These are phyloP conservation scores for Gaertneriomyces sp. DNA, from an alignment of 192 early-diverging fungal genomes.

Conservation along the genomic window DNA sequence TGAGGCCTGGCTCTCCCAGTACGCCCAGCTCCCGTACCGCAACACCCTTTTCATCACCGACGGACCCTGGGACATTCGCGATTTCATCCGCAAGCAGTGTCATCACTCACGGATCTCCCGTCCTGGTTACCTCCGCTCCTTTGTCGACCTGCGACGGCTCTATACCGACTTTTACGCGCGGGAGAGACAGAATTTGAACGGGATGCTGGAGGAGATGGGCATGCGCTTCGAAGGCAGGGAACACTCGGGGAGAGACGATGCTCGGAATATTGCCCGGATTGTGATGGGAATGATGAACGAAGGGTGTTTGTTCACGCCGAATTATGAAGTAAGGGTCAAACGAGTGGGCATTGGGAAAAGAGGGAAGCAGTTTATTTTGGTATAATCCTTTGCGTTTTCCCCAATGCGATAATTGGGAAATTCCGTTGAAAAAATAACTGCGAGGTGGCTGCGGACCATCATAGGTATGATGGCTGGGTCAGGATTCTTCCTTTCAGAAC, in stretches of 20 bases:
- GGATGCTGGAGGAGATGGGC: slow-evolving; percentile 61
- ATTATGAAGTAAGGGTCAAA: slow-evolving; percentile 16
- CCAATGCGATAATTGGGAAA: too few relatives aligned
- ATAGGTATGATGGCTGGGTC: too few relatives aligned
- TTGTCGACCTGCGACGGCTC: slow-evolving; percentile 61
- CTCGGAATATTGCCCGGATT: slow-evolving; percentile 72
- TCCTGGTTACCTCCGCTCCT: slow-evolving; percentile 62
- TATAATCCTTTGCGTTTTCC: too few relatives aligned
- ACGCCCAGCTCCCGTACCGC: slow-evolving; percentile 35
- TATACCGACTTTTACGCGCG: slow-evolving; percentile 56
- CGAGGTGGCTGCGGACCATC: too few relatives aligned
- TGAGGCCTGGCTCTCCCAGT: slow-evolving; percentile 44
- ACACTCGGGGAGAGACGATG: slow-evolving; percentile 82
- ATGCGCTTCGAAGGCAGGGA: slow-evolving; percentile 68
- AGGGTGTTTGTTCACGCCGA: slow-evolving; percentile 35
- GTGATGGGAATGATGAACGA: slow-evolving; percentile 53
- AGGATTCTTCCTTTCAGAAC: too few relatives aligned
- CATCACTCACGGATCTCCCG: slow-evolving; percentile 37
- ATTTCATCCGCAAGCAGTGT: slow-evolving; percentile 81
- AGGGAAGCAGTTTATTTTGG: not conserved
- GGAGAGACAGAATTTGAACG: slow-evolving; percentile 50
- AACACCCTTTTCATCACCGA: slow-evolving; percentile 46
- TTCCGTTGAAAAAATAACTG: too few relatives aligned
- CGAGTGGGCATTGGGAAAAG: slow-evolving; percentile 7
- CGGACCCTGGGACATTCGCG: slow-evolving; percentile 79